Evolutionary conservation across 2,329 filamentous ascomycete genomes (phyloP), one percentile per base, ranked within the genome.

Genomic region (Diaporthe velutina): DNA sequence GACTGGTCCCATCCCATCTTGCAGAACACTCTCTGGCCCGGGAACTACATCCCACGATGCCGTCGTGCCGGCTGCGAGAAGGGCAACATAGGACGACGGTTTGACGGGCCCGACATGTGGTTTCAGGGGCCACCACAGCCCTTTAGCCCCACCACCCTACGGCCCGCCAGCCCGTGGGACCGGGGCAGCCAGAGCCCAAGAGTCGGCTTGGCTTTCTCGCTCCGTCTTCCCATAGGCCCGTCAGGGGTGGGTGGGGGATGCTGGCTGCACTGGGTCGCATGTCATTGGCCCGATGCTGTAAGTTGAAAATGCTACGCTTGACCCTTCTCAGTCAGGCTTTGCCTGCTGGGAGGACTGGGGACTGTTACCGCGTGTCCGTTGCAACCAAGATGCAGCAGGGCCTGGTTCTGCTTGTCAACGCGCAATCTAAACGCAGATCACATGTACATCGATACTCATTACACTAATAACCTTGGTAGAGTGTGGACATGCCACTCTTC

Each of bases 101-200:
- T 75, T 52, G 35, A 52, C 74, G 74, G 70, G 54, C 64, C 74
- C 60, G 58, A 55, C 55, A 67, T 33, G 54, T 73, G 22, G 71
- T 70, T 70, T 70, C 74, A 70, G 71, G 71, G 55, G 42, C 74
- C 64, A 66, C 74, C 48, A 73, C 52, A 66, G 57, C 33, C 22
- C 48, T 58, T 48, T 70, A 45, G 71, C 74, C 66, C 74, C 74
- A 76, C 66, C 74, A 73, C 60, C 66, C 66, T 61, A 67, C 74
- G 74, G 74, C 72, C 74, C 72, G 74, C 67, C 57, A 66, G 67
- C 45, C 74, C 74, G 74, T 73, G 33, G 66, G 25, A 68, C 74
- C 74, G 74, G 48, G 45, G 64, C 70, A 33, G 48, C 30, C 35
- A n/a, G 57, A 13, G 19, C 54, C 45, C 25, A 22, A 28, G 40